Conservation (phyloP, 305 asterid species). For the Fraxinus greggii region DNA sequence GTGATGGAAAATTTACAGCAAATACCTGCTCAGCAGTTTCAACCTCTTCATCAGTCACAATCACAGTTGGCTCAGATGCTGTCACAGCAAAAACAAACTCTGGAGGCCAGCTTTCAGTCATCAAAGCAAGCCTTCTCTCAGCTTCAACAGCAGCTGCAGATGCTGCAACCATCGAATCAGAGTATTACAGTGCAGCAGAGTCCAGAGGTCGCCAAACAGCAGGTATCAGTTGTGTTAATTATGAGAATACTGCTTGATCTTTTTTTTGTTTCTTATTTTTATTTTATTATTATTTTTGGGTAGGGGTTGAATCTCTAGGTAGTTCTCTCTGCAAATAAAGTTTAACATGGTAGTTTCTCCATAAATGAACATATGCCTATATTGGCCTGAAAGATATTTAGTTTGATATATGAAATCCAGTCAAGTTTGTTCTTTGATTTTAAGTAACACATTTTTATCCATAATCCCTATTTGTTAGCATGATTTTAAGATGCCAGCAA, state of each 20-base stretch:
- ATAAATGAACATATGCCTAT: not conserved
- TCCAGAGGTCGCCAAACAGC: slow-evolving; percentile 53
- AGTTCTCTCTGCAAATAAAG: not conserved
- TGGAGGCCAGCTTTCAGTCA: slow-evolving; percentile 90
- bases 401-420: slow-evolving; percentile 12
- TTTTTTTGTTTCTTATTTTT: not conserved
- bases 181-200: slow-evolving; percentile 55
- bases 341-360: not conserved
- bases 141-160: slow-evolving; percentile 90
- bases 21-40: slow-evolving; percentile 45
- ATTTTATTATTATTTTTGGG: too few species aligned
- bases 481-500: not conserved
- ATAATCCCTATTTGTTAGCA: slow-evolving; percentile 2
- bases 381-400: not conserved
- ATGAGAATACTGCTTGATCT: not conserved
- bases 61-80: slow-evolving; percentile 90
- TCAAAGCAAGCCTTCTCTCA: slow-evolving; percentile 83
- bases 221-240: slow-evolving; percentile 37
- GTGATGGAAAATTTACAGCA: slow-evolving; percentile 52
- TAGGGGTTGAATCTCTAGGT: not conserved
- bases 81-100: slow-evolving; percentile 89
- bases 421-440: not conserved
- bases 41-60: slow-evolving; percentile 51
- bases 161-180: slow-evolving; percentile 72
- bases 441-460: not conserved